Evolutionary conservation across 75 land plant genomes (phyloP).

Genomic region (Isoetes taiwanensis): DNA sequence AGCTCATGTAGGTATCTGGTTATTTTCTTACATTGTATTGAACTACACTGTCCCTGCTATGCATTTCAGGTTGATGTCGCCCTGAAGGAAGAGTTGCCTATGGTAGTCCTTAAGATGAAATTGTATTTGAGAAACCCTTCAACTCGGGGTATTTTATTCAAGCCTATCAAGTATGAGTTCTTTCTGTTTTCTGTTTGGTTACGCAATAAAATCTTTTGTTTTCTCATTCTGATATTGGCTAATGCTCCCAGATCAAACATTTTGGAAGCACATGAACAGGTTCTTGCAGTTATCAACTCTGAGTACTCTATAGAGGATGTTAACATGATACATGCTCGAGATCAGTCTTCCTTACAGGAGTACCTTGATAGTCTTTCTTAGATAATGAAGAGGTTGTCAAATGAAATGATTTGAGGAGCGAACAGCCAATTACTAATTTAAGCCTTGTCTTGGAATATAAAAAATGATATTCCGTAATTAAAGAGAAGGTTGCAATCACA

Average conservation of each 20-base stretch:
- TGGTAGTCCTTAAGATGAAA: constrained; percentile 67
- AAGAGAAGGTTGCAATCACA: too few relatives aligned
- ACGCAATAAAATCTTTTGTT: neutral
- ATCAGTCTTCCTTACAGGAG: constrained; percentile 49
- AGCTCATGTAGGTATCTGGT: neutral
- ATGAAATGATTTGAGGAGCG: too few relatives aligned
- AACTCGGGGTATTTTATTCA: constrained; percentile 75
- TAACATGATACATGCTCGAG: constrained; percentile 31
- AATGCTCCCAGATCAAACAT: constrained; percentile 63
- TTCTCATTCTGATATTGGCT: constrained; percentile 3
- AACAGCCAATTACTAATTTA: too few relatives aligned
- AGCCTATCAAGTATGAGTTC: constrained; percentile 77
- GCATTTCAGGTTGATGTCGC: constrained; percentile 41
- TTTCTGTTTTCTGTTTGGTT: neutral
- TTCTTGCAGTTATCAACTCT: constrained; percentile 42
- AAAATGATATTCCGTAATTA: too few relatives aligned
- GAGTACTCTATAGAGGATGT: constrained; percentile 75
- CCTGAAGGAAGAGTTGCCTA: constrained; percentile 57
- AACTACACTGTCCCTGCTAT: neutral
- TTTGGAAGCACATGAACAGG: constrained; percentile 80
- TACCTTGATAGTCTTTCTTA: constrained; percentile 59
- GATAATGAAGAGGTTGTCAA: too few relatives aligned
- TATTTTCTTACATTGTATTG: neutral
- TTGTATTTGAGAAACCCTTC: constrained; percentile 79
- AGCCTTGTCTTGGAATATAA: too few relatives aligned